Conservation (phyloP, 2,329 filamentous ascomycete genomes). For the Penicillium sp. region DNA sequence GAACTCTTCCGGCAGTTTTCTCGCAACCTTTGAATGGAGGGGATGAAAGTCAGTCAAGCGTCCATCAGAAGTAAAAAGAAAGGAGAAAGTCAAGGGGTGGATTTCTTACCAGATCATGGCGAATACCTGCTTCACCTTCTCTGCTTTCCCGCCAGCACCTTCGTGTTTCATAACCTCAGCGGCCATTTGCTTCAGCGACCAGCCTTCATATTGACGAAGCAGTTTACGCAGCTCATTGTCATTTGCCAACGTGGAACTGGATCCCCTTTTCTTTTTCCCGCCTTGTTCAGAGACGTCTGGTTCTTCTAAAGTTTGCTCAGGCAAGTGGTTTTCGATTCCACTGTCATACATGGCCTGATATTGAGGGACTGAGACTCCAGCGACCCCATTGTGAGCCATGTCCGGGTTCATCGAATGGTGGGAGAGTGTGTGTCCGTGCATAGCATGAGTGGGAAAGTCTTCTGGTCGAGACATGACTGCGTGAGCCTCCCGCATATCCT, state of each 20-base stretch:
- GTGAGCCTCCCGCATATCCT: constrained; percentile 39
- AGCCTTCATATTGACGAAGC: constrained; percentile 48
- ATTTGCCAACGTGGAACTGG: constrained; percentile 50
- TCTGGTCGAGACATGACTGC: constrained; percentile 37
- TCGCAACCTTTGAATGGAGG: constrained; percentile 38
- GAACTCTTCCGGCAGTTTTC: constrained; percentile 49
- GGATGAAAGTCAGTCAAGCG: background rate
- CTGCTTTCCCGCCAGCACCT: constrained; percentile 50
- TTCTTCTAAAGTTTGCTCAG: constrained; percentile 40
- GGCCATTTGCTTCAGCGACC: constrained; percentile 48
- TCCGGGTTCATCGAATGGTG: constrained; percentile 39
- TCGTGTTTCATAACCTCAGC: constrained; percentile 51
- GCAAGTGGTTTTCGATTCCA: constrained; percentile 43
- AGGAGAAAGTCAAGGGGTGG: background rate
- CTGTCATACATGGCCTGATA: constrained; percentile 44
- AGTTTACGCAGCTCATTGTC: constrained; percentile 51
- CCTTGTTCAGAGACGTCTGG: constrained; percentile 47
- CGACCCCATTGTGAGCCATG: constrained; percentile 33
- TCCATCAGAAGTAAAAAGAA: background rate
- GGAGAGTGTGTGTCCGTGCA: constrained; percentile 35
- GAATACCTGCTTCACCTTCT: constrained; percentile 54
- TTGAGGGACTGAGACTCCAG: constrained; percentile 35
- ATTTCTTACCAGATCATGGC: constrained; percentile 51
- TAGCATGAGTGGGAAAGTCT: constrained; percentile 37
- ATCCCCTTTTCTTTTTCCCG: constrained; percentile 47